Base-by-base conservation (phyloP, 2,329 filamentous ascomycete species). In the Aspergillus clavatus region DNA sequence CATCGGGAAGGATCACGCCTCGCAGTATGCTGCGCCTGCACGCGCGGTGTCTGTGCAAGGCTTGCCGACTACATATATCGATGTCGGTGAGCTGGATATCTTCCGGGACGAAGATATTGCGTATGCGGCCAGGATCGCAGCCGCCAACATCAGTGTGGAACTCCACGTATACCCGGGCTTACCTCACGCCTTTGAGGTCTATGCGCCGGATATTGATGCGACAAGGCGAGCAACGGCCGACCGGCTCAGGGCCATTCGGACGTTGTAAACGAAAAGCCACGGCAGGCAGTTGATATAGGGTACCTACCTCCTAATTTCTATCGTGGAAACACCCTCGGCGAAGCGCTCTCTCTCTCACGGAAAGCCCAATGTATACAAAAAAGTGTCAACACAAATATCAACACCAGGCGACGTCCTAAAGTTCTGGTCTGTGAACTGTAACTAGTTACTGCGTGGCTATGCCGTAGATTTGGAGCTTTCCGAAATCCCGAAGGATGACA, bases 21-120 rank as follows among this genome's bases (percentile, higher is more conserved):
- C 59, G 24, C 58, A 56, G 0, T 63, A 69, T 29, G 65, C 67
- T 2, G 67, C 69, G 11, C 67, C 72, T 0, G 61, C 61, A 1
- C 58, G 70, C 1, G 66, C 63, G 28, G 57, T 50, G 11, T 61
- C 65, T 38, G 51, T 70, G n/a, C 58, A 61, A 24, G 66, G 64
- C 0, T 55, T 76, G 23, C 72, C 74, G 12, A 60, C 67, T 1
- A 60, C 68, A 0, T 76, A 72, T 46, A 68, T 78, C 24, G 68
- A 72, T 39, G 64, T 70, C 5, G 72, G 72, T 0, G 60, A 65
- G 5, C 54, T 71, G 28, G 73, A 77, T 53, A 56, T 71, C 23
- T 74, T 75, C 48, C 60, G 69, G 3, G 67, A 72, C 14, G 48
- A 75, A 46, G 59, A 58, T 38, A 45, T 75, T 14, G 59, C 60